Conservation (phyloP, 139 green algal genomes). For the Closterium sp. region DNA sequence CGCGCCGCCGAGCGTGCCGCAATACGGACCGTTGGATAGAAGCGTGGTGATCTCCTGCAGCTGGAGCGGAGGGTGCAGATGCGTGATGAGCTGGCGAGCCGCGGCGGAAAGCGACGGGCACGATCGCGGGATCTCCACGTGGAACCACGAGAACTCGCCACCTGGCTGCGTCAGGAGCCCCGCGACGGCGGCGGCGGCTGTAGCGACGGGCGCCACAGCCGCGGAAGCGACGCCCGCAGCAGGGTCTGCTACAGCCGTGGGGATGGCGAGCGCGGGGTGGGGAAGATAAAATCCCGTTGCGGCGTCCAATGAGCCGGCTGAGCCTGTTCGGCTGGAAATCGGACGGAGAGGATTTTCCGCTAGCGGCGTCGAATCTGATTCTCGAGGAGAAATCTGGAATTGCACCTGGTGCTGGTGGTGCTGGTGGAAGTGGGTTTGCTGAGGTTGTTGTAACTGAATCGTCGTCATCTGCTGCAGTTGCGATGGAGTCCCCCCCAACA, state of each 20-base stretch:
- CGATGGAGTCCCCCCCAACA: not conserved
- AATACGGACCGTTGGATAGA: slow-evolving; percentile 39
- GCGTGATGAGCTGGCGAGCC: slow-evolving; percentile 6
- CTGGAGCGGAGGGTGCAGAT: slow-evolving; percentile 5
- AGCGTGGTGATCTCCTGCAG: slow-evolving; percentile 35
- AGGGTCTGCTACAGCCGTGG: not conserved
- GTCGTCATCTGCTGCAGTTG: not conserved
- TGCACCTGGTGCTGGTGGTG: not conserved
- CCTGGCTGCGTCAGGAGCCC: not conserved
- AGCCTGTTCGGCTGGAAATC: not conserved
- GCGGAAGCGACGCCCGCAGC: not conserved
- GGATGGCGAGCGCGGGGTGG: not conserved
- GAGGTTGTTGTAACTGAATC: not conserved
- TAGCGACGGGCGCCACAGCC: not conserved
- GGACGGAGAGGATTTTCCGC: not conserved
- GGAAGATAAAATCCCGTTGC: slow-evolving; percentile 1
- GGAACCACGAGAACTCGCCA: slow-evolving; percentile 35
- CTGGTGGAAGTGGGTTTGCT: not conserved
- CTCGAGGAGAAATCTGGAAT: not conserved
- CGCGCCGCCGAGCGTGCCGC: slow-evolving; percentile 17
- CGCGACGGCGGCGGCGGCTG: not conserved
- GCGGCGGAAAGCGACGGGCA: slow-evolving; percentile 6
- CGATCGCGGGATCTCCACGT: slow-evolving; percentile 31
- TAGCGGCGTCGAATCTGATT: not conserved
- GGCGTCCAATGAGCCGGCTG: not conserved